Conservation (phyloP, 2,329 filamentous ascomycete genomes). For the Talaromyces pinophilus region DNA sequence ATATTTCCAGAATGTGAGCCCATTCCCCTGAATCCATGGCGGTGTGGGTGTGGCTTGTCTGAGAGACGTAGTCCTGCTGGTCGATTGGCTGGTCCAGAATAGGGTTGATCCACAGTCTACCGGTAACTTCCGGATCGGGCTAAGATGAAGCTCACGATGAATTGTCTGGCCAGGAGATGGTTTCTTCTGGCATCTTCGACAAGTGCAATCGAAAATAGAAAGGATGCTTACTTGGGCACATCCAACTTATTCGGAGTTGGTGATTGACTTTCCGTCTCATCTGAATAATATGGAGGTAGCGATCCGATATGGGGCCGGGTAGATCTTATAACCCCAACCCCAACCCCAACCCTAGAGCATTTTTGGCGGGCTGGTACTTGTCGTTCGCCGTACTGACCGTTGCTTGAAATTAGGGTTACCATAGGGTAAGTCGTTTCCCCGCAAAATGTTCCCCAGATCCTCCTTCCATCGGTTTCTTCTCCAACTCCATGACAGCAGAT, state of each 20-base stretch:
- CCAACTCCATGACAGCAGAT: neutral
- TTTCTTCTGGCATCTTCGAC: neutral
- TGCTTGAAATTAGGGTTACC: neutral
- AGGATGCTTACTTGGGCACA: no score
- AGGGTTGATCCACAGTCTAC: slow-evolving; percentile 9
- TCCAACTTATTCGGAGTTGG: no score
- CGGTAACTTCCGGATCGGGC: slow-evolving; percentile 3
- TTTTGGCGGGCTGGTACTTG: neutral
- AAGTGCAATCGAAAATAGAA: neutral
- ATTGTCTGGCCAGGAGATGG: neutral
- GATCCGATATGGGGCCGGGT: no score
- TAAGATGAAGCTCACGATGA: slow-evolving; percentile 11
- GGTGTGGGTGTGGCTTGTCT: slow-evolving; percentile 11
- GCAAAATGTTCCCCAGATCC: neutral
- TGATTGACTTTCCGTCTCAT: no score
- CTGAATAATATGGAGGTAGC: no score
- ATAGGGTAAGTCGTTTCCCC: neutral
- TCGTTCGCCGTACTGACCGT: neutral
- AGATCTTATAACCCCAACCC: no score
- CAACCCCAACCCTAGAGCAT: no score
- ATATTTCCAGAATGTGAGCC: neutral
- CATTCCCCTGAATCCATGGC: slow-evolving; percentile 8
- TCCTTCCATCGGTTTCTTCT: neutral
- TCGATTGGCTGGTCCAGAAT: neutral
- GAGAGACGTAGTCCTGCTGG: neutral